Percentiles rank a stretch among this genome's conserved stretches.
phyloP scores from a whole-genome alignment of 148 eudicot genomes.

The Agrostemma githago region DNA sequence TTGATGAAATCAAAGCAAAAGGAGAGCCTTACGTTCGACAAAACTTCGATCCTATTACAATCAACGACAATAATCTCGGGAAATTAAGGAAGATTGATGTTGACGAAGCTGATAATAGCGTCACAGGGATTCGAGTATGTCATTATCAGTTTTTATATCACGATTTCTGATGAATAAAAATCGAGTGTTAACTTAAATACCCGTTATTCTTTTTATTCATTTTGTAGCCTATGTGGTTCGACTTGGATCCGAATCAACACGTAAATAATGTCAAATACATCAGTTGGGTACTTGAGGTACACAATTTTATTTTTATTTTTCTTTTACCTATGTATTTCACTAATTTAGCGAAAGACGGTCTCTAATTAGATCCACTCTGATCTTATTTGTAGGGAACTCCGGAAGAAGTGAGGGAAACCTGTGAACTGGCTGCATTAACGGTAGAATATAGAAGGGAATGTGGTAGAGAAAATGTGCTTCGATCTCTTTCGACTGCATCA shows the following conservation, averaged over 20 bases:
- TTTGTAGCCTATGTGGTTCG: conserved; percentile 72
- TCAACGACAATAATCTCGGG: conserved; percentile 16
- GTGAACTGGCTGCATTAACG: conserved; percentile 44
- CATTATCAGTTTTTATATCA: not conserved
- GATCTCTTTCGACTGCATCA: conserved; percentile 53
- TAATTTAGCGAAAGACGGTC: not conserved
- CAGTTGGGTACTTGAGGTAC: conserved; percentile 87
- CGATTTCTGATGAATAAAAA: not conserved
- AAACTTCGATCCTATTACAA: conserved; percentile 25
- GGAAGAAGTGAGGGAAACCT: conserved; percentile 43
- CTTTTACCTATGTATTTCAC: not conserved
- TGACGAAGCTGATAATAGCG: conserved; percentile 27
- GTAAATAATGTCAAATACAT: conserved; percentile 72
- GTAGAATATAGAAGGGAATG: conserved; percentile 73
- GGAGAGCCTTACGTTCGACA: conserved; percentile 51
- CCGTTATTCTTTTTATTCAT: not conserved
- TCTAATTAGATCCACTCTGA: not conserved
- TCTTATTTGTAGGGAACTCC: conserved; percentile 40
- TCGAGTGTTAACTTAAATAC: not conserved
- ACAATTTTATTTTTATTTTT: not conserved
- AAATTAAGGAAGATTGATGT: conserved; percentile 50
- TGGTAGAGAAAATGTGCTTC: conserved; percentile 48
- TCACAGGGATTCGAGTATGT: conserved; percentile 29
- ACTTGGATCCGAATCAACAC: conserved; percentile 79
- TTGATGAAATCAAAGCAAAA: conserved; percentile 61